Evolutionary conservation across 169 alveolate species (phyloP).

Genomic region (Theileria equi): DNA sequence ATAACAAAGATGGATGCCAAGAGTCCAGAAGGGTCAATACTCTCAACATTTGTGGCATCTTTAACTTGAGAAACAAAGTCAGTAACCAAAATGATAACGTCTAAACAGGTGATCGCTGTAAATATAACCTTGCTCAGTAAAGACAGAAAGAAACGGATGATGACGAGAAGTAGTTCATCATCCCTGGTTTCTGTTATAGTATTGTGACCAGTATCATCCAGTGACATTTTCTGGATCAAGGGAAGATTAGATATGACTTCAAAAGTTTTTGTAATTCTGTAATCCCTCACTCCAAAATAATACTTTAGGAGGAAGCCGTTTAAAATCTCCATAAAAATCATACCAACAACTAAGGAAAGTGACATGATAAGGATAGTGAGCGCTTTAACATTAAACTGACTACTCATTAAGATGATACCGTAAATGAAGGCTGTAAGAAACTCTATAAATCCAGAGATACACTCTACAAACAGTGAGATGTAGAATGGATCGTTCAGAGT

Average conservation of each 20-base stretch:
- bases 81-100: slow-evolving; percentile 8
- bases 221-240: slow-evolving; percentile 9
- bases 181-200: slow-evolving; percentile 18
- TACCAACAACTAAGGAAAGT: slow-evolving; percentile 9
- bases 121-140: slow-evolving; percentile 15
- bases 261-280: slow-evolving; percentile 19
- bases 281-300: background rate
- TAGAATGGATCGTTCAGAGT: slow-evolving; percentile 26
- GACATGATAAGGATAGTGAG: slow-evolving; percentile 4
- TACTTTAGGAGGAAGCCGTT: slow-evolving; percentile 18
- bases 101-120: background rate
- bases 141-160: slow-evolving; percentile 7
- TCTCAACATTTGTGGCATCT: background rate
- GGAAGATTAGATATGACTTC: slow-evolving; percentile 17
- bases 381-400: slow-evolving; percentile 3
- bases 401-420: slow-evolving; percentile 22
- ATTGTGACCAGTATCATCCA: slow-evolving; percentile 41
- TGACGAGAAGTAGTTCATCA: slow-evolving; percentile 28
- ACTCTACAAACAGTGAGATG: slow-evolving; percentile 19
- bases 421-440: slow-evolving; percentile 1
- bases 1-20: slow-evolving; percentile 32
- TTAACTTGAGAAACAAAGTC: slow-evolving; percentile 20
- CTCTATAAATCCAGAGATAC: slow-evolving; percentile 3
- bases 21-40: slow-evolving; percentile 7
- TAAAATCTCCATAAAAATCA: slow-evolving; percentile 10